Evolutionary conservation across 768 basidiomycete genomes (phyloP).

Genomic region (Serendipita sp.): DNA sequence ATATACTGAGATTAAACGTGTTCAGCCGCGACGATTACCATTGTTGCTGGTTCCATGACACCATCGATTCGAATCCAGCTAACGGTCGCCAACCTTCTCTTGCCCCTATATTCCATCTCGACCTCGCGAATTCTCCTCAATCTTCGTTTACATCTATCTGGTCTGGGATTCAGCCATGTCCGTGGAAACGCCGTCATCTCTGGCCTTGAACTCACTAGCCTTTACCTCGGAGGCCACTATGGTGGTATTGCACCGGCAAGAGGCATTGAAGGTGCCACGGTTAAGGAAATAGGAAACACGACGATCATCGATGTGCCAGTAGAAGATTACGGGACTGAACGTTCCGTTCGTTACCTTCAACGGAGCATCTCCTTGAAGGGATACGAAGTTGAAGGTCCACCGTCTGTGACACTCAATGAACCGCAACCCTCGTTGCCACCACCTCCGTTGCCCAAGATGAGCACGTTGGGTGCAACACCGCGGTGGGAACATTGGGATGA

Average conservation of each 20-base stretch:
- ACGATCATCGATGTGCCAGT: not conserved
- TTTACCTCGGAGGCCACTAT: not conserved
- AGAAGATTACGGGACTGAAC: not conserved
- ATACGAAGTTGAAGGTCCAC: not conserved
- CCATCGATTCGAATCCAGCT: not conserved
- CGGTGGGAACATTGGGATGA: slow-evolving; percentile 2
- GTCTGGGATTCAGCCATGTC: not conserved
- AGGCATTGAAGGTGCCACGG: not conserved
- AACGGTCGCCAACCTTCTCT: not conserved
- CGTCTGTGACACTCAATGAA: not conserved
- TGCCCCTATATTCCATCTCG: not conserved
- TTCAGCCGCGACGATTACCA: not conserved
- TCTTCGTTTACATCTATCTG: not conserved
- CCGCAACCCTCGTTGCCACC: not conserved
- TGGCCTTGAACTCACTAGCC: not conserved
- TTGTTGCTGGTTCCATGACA: not conserved
- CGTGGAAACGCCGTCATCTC: not conserved
- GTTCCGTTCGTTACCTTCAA: not conserved
- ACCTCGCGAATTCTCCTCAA: slow-evolving; percentile 3
- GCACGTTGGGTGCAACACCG: not conserved
- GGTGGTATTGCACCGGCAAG: not conserved
- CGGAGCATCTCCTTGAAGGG: not conserved
- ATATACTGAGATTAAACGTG: not conserved
- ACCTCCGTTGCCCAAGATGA: not conserved
- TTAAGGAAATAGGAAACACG: slow-evolving; percentile 1